Evolutionary conservation across 768 basidiomycete genomes (phyloP), one percentile per base, ranked within the genome.

Genomic region (Mycena latifolia): DNA sequence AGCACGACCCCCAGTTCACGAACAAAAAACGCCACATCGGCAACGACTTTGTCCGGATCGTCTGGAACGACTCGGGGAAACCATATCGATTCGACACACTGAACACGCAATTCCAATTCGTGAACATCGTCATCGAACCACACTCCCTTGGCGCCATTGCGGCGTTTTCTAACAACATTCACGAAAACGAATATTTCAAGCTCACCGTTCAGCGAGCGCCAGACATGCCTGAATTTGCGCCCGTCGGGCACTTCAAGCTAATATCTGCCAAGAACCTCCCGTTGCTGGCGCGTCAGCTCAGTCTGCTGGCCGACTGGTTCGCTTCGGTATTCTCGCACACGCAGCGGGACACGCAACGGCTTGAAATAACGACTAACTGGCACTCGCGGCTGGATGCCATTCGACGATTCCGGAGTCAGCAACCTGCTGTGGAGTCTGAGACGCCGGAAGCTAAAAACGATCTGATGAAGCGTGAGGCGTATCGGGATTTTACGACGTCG

Each of bases 1-100:
- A 79, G 10, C 78, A 89, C 58, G 94, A 95, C 76, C 88, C 88
- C 2, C 84, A 87, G 53, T 89, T 86, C 71, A 90, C 87, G 67
- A 85, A 89, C 82, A 99, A 99, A 83, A 99, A 99, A 77, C 85
- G 92, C 39, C 94, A 98, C 75, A 95, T 99, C 59, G 98, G 98
- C 37, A 99, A 99, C 77, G 97, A 98, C 80, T 94, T 88, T 64
- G 93, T 98, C 71, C 91, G 95, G 61, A 95, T 99, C 77, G 87
- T 99, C 67, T 99, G 95, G 93, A 99, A 99, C 79, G 97, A 99
- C 75, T 95, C 95, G 14, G 96, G 96, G n/a, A 71, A 79, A 27
- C 88, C 91, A 4, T 99, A 98, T 78, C 86, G 82, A 55, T 98
- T 98, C 75, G 94, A 98, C 79, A 99, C 96, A 9, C 85, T 99